Base-by-base conservation (phyloP, 2,329 filamentous ascomycete species). In the Amphichorda felina region DNA sequence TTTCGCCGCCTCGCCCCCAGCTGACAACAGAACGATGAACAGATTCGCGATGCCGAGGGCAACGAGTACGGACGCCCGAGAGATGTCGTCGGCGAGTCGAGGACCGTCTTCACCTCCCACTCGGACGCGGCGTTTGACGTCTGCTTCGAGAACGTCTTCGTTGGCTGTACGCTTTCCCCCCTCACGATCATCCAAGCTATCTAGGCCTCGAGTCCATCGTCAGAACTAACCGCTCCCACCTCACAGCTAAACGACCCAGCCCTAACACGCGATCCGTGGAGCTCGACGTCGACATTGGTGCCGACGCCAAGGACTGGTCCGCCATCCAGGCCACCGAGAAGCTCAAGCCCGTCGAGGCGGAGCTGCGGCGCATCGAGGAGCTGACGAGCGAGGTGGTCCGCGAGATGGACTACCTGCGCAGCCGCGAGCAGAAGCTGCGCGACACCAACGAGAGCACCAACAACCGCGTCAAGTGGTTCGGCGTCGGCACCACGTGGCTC, bases 391-490 rank as follows among this genome's bases (percentile, higher is more conserved):
- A 96, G 65, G 78, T 96, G 44, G 89, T 95, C 33, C 62, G 62
- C 43, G 89, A 96, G 71, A 94, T 98, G 89, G 89, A 96, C 45
- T 98, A 96, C 64, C 75, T 98, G 50, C 76, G 91, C 45, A 51
- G 61, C 27, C 76, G 91, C 50, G 91, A 98, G 70, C 87, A 94
- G 74, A 94, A 86, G 69, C 73, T 98, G 50, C 74, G 91, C 57
- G 89, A 98, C 65, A 98, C 91, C 48, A 98, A 98, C 62, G 91
- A 98, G 79, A 96, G 89, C 70, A 98, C 91, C 46, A 98, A 98
- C 65, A 91, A 83, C 64, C 77, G 91, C 40, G 91, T 98, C 53
- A 98, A 96, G 70, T 96, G 86, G 87, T 98, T 98, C 62, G 89
- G 89, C 33, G 79, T 95, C 57, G 77, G 79, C 45, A 96, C 89